Evolutionary conservation across 345 rosid genomes (phyloP), one percentile per base, ranked within the genome.

Genomic region (Limnanthes douglasii): DNA sequence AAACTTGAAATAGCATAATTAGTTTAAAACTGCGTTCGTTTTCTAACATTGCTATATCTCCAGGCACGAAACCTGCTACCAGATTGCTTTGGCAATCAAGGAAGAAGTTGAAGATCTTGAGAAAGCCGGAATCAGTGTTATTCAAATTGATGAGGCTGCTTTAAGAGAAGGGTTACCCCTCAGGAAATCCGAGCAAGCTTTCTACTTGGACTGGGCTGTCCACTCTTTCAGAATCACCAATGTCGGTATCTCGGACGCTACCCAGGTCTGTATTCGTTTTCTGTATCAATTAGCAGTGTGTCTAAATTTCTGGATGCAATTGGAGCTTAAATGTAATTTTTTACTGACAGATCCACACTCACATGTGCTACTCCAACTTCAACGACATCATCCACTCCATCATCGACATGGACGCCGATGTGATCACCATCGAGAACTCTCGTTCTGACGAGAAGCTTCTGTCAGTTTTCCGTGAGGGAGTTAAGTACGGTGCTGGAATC

Each of bases 321-420:
- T n/a, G n/a, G n/a, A n/a, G n/a, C n/a, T n/a, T n/a, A n/a, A n/a
- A n/a, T n/a, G n/a, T n/a, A 12, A 3, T 53, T 29, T 21, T 17
- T 16, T 29, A n/a, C 31, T 34, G 15, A 3, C 62, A 86, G 97
- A 78, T 83, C 59, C 95, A 88, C 69, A 88, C 95, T 24, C 95
- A 83, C 90, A 88, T 88, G 97, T 88, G 97, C 54, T 88, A 88
- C 73, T 88, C 97, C 55, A 58, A 88, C 75, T 88, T 88, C 83
- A 88, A 88, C 32, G 95, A 88, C 60, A 88, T 88, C 41, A 86
- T 86, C 51, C 95, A 86, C 70, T 86, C 95, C 4, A 86, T 86
- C 41, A 82, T 86, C 11, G 71, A 86, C 70, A 86, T 86, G 97
- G 97, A 86, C 24, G 97, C 94, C 1, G 94, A 86, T 59, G 97